Base-by-base conservation (phyloP, 768 basidiomycete species). In the Ramaria sp. region DNA sequence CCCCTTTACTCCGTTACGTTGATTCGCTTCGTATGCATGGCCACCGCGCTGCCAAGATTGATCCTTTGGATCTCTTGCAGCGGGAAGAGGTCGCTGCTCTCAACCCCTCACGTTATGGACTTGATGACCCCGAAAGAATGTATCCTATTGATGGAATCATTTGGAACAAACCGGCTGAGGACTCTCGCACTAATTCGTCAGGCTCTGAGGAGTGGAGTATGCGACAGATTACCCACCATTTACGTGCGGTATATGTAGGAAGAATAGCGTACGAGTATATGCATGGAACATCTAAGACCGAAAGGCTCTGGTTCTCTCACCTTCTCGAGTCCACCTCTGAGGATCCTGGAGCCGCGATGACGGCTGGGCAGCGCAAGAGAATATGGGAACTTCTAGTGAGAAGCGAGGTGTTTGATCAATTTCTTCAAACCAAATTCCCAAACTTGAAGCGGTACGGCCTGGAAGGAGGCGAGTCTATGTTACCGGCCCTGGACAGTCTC, bases 381-480 rank as follows among this genome's bases (percentile, higher is more conserved):
- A 86, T 84, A 27, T 83, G 90, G 60, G 70, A 72, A 13, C 75
- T 93, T 4, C 72, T 96, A 30, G 81, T 81, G 1, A 73, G 78
- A 31, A 90, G 86, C 59, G 91, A 95, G 67, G 81, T 83, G 33
- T 78, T 94, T 47, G 93, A 95, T 63, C 79, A 82, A 63, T 95
- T 92, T 66, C 70, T 92, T 45, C 90, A 91, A 64, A 73, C 80
- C 53, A 92, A 92, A 68, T 95, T 94, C 65, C 91, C 92, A 0
- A 93, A 91, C 69, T 63, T 89, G 67, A 89, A 88, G 69, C 78
- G 88, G 64, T 91, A 91, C 68, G 91, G 89, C 0, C 75, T 94
- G 38, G 92, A 96, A 69, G 93, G 93, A 2, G 93, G 87, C 1
- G 93, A 95, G 71, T 91, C 89, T 2, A 94, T 95, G 92, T 70